A percentile compares a stretch with the other conserved stretches of the same genome.
These are phyloP conservation scores for Rhizomucor miehei DNA, from an alignment of 371 early-diverging fungal genomes.

Conservation along the genomic window DNA sequence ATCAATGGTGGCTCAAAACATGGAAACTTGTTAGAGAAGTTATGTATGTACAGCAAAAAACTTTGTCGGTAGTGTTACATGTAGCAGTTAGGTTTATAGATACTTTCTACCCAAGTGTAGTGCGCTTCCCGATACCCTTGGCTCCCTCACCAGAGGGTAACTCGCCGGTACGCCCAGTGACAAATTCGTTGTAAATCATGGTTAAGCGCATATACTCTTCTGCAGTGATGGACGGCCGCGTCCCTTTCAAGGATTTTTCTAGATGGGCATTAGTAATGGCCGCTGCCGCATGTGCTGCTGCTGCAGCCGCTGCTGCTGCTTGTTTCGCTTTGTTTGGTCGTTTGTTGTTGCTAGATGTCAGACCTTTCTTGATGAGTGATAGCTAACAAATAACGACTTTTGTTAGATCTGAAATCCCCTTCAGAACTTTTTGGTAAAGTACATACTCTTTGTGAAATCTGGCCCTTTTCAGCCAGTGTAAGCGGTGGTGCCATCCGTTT, in stretches of 20 bases:
- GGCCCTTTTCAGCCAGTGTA: slow-evolving; percentile 61
- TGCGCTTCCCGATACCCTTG: slow-evolving; percentile 64
- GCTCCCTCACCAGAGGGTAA: slow-evolving; percentile 65
- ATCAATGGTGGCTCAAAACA: too few species aligned
- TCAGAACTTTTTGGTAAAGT: too few species aligned
- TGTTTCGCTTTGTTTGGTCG: slow-evolving; percentile 6
- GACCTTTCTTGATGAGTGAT: slow-evolving; percentile 53
- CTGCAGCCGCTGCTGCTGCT: slow-evolving; percentile 7
- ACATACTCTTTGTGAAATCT: slow-evolving; percentile 57
- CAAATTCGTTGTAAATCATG: slow-evolving; percentile 64
- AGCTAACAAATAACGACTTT: slow-evolving; percentile 32
- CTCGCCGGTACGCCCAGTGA: slow-evolving; percentile 67
- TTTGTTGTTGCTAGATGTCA: slow-evolving; percentile 1
- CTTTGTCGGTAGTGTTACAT: too few species aligned
- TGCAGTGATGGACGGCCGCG: slow-evolving; percentile 64
- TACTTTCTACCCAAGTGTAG: slow-evolving; percentile 51
- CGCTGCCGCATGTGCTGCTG: slow-evolving; percentile 23
- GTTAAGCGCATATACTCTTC: slow-evolving; percentile 58
- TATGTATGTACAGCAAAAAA: too few species aligned
- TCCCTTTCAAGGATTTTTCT: slow-evolving; percentile 56
- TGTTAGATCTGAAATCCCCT: slow-evolving; percentile 1
- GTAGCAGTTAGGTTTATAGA: too few species aligned
- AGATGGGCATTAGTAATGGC: slow-evolving; percentile 52
- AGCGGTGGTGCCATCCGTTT: slow-evolving; percentile 29
- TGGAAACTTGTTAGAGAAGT: too few species aligned